Evolutionary conservation across 1,139 yeast species (phyloP).

Genomic region (Lodderomyces pseudojiufengensis): DNA sequence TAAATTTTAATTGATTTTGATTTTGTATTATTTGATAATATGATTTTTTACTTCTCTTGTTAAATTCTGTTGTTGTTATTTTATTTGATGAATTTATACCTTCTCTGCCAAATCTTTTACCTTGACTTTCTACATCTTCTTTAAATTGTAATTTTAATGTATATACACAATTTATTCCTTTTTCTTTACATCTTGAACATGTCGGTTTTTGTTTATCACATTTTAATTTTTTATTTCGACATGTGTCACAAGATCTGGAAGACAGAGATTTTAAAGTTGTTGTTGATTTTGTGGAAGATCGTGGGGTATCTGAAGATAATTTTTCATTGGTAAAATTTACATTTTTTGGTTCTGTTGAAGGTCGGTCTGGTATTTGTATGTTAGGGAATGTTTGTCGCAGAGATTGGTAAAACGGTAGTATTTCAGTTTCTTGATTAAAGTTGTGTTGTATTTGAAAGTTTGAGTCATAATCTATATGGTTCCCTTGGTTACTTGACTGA

Average conservation of each 20-base stretch:
- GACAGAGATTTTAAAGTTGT: too few species aligned
- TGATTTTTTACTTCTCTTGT: slow-evolving; percentile 13
- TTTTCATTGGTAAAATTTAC: too few species aligned
- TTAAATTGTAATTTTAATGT: slow-evolving; percentile 23
- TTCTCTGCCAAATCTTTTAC: slow-evolving; percentile 30
- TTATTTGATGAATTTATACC: slow-evolving; percentile 23
- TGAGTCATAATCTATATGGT: too few species aligned
- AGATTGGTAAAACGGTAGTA: too few species aligned
- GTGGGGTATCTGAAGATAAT: too few species aligned
- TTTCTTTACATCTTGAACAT: slow-evolving; percentile 34
- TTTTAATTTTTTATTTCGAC: slow-evolving; percentile 32
- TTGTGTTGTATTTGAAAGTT: too few species aligned
- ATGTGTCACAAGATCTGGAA: slow-evolving; percentile 21
- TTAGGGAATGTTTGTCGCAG: too few species aligned
- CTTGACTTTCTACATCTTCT: slow-evolving; percentile 28
- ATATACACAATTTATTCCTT: slow-evolving; percentile 29
- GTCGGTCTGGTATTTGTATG: too few species aligned
- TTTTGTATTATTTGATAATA: slow-evolving; percentile 16
- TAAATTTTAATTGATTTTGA: slow-evolving; percentile 16
- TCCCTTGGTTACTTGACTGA: too few species aligned
- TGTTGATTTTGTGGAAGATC: too few species aligned
- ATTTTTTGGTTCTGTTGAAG: too few species aligned
- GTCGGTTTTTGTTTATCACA: slow-evolving; percentile 46
- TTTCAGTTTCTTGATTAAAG: too few species aligned
- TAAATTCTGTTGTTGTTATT: slow-evolving; percentile 13